Base-by-base conservation (phyloP, 2,329 filamentous ascomycete genomes). In the Claviceps purpurea region DNA sequence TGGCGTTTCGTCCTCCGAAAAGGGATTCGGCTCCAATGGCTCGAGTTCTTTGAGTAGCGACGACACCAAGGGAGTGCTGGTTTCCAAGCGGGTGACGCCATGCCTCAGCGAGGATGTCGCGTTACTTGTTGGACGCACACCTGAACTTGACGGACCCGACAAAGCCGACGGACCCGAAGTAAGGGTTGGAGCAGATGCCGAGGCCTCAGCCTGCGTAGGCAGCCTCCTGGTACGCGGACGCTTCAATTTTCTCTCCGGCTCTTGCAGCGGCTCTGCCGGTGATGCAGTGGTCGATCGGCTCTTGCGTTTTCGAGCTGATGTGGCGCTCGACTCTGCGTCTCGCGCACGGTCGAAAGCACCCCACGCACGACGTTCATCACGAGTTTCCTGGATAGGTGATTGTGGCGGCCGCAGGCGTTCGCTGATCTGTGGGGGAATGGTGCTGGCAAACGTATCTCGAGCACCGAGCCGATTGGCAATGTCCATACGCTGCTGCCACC, bases 41-140 rank as follows among this genome's bases (percentile, higher is more conserved):
- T 95, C 89, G 1, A 97, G 88, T 66, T 97, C 91, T 64, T 87
- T 89, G 49, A 97, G 71, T 6, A 97, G 73, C 0, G 89, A 91
- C 24, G 89, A 87, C 7, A 97, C 74, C 63, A 97, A 91, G 5
- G 87, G 90, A 7, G 89, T 87, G 7, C 77, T 79, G 30, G 73
- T 76, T 41, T 71, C 57, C 53, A 57, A 49, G 57, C 55, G 57
- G 39, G 56, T 56, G 18, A 56, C 37, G 38, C 59, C 60, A 49
- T 60, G 62, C 49, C 58, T 61, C 24, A 56, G 50, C 22, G 62
- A 49, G 11, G 37, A 54, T 16, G 57, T 52, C 16, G 44, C 48
- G 34, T 49, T 34, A 34, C 10, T 55, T 18, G 53, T 38, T 41
- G 55, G 52, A 13, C 63, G 57, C 24, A 51, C 53, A 20, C 51